Evolutionary conservation across 2,329 filamentous ascomycete genomes (phyloP), one percentile per base, ranked within the genome.

Genomic region (Pezicula carpinea): DNA sequence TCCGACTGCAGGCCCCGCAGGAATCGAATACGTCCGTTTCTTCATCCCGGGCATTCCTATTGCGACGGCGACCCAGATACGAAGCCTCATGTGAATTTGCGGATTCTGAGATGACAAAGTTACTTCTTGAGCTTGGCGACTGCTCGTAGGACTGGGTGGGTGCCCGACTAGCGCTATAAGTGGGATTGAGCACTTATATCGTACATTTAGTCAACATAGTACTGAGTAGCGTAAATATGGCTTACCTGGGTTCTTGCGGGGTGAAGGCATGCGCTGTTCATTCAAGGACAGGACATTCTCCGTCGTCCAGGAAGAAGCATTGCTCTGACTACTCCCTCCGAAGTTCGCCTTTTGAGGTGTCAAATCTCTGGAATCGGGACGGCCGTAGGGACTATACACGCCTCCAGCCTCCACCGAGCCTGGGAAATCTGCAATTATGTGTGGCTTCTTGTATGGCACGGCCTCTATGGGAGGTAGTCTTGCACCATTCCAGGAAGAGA

Each of bases 381-480:
- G 17, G 14, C 13, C 34, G 35, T 38, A 38, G 14, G 26, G 26
- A 29, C 26, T 29, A 29, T 38, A 21, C 17, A 11, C 10, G 35
- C 35, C 5, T 11, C 17, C 35, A 13, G 17, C 35, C n/a, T 17
- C 35, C 6, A 21, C 6, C 3, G 17, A 19, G 15, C 18, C 15
- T 10, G 17, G 35, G 21, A 38, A 17, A 38, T 14, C 17, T 13
- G 5, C 17, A 18, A 38, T 21, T 13, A 21, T 13, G 18, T 13
- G 17, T 38, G 22, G 38, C 11, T 6, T 19, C 5, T 22, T 40
- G 39, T 51, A 51, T 19, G 51, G 45, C 33, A 42, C 49, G 39
- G 52, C 33, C 42, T 58, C 55, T 44, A 61, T 57, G 45, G 59
- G 55, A 48, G 59, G 58, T 29, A 63, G 44, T 41, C 42, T 47